Base-by-base conservation (phyloP, 331 rosid species). In the Saraca asoca region DNA sequence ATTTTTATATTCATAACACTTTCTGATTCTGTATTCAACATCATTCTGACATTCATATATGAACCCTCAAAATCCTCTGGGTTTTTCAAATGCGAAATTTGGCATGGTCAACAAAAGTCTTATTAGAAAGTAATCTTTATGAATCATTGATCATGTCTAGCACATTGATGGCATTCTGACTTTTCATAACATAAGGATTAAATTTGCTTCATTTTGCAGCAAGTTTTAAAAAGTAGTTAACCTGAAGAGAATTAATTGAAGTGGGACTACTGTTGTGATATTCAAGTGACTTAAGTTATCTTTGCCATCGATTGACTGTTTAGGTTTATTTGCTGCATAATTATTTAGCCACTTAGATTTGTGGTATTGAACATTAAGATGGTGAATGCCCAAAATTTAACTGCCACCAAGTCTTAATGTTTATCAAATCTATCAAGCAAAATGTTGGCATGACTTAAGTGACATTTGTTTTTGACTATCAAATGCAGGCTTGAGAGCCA, bases 401-500 rank as follows among this genome's bases (percentile, higher is more conserved):
- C n/a, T 31, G 37, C 43, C 38, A 2, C 17, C 17, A 37, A 51
- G 10, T 51, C 24, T 50, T 53, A 57, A 65, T 43, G 16, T 34
- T 66, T 37, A 51, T 64, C 44, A 52, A 24, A 43, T 53, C 8
- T 60, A 52, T 34, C 49, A 46, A 29, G 68, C 58, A 61, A 53
- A 41, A 11, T 12, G 7, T 67, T 29, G 44, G 38, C 15, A 52
- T 14, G 51, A 31, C 15, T 52, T 57, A 55, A 67, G 24, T 73
- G 41, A 18, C 18, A 52, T 61, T 50, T 19, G 51, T 59, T 74
- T n/a, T 70, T 68, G 69, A 58, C 67, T 53, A 66, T 79, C 61
- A 53, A 66, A 31, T 84, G 75, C 80, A 93, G 98, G 98, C 96
- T 93, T 82, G 49, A 78, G 75, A 75, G 64, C 48, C 83, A 74